Conservation (phyloP, 768 basidiomycete species). For the Bullera alba region DNA sequence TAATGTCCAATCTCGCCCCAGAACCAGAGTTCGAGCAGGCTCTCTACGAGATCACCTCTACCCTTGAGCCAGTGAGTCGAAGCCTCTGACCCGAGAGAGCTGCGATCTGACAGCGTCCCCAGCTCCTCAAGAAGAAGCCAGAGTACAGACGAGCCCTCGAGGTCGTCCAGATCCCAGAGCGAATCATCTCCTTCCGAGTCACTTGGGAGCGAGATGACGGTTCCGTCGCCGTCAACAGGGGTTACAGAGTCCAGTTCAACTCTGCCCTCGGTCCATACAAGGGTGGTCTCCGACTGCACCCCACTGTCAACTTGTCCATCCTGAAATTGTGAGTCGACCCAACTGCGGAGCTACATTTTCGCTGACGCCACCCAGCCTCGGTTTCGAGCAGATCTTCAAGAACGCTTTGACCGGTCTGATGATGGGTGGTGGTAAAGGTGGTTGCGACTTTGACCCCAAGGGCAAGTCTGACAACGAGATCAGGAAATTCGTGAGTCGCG, state of each 20-base stretch:
- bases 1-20: slow-evolving; percentile 46
- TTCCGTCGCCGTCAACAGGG: slow-evolving; percentile 61
- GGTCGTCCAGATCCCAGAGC: slow-evolving; percentile 52
- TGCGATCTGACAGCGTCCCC: not conserved
- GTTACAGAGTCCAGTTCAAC: slow-evolving; percentile 72
- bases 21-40: slow-evolving; percentile 54
- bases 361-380: slow-evolving; percentile 48
- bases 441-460: slow-evolving; percentile 71
- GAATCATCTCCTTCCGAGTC: slow-evolving; percentile 61
- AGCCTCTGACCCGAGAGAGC: not conserved
- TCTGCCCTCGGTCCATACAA: slow-evolving; percentile 72
- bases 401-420: slow-evolving; percentile 68
- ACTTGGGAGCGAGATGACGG: slow-evolving; percentile 70
- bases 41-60: slow-evolving; percentile 59
- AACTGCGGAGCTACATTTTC: not conserved
- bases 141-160: slow-evolving; percentile 63
- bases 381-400: slow-evolving; percentile 75
- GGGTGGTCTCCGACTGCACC: slow-evolving; percentile 70
- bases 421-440: slow-evolving; percentile 77
- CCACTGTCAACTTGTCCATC: slow-evolving; percentile 71
- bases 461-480: slow-evolving; percentile 70
- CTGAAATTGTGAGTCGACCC: slow-evolving; percentile 56
- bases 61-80: slow-evolving; percentile 51
- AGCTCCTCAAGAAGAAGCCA: slow-evolving; percentile 61
- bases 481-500: slow-evolving; percentile 54